Percentiles rank a stretch among this genome's conserved stretches.
These are phyloP conservation scores for Fusarium albidum DNA, from an alignment of 2,329 filamentous ascomycete species.

Conservation along the genomic window DNA sequence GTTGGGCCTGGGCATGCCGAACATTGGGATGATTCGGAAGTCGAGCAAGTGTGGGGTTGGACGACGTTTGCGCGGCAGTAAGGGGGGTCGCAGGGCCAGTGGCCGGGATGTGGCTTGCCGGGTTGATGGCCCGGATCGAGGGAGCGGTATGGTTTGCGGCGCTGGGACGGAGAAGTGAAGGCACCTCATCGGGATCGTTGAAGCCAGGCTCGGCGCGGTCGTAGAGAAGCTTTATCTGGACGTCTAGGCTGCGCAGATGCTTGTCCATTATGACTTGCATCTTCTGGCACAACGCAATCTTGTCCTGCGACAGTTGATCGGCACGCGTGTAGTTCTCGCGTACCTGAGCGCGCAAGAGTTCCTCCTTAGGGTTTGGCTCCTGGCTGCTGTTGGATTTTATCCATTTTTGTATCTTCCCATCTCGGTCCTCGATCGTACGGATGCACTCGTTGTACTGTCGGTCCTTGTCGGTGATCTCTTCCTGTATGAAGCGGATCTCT, in stretches of 20 bases:
- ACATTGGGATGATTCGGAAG: conserved; percentile 55
- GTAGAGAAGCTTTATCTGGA: conserved; percentile 68
- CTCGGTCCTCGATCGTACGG: conserved; percentile 74
- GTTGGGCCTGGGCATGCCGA: conserved; percentile 59
- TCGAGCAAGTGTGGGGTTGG: conserved; percentile 54
- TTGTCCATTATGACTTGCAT: conserved; percentile 67
- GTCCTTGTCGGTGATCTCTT: conserved; percentile 85
- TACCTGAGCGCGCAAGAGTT: conserved; percentile 70
- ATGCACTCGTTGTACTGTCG: conserved; percentile 73
- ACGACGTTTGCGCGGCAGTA: conserved; percentile 42
- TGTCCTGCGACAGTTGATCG: conserved; percentile 77
- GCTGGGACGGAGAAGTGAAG: conserved; percentile 67
- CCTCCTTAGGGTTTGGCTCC: conserved; percentile 78
- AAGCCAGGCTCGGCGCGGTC: conserved; percentile 70
- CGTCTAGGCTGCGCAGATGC: conserved; percentile 69
- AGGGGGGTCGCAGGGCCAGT: conserved; percentile 39
- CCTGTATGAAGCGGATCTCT: conserved; percentile 83
- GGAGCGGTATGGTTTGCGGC: conserved; percentile 59
- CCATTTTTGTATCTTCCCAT: conserved; percentile 81
- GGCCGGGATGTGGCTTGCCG: conserved; percentile 47
- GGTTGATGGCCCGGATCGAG: conserved; percentile 53
- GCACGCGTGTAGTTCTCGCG: conserved; percentile 73
- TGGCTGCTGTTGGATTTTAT: conserved; percentile 81
- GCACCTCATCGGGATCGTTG: conserved; percentile 68
- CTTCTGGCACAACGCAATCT: conserved; percentile 74